A percentile compares a stretch with the other conserved stretches of the same genome.
These are phyloP conservation scores for Cercospora janseana DNA, from an alignment of 2,329 filamentous ascomycete species.

Conservation along the genomic window DNA sequence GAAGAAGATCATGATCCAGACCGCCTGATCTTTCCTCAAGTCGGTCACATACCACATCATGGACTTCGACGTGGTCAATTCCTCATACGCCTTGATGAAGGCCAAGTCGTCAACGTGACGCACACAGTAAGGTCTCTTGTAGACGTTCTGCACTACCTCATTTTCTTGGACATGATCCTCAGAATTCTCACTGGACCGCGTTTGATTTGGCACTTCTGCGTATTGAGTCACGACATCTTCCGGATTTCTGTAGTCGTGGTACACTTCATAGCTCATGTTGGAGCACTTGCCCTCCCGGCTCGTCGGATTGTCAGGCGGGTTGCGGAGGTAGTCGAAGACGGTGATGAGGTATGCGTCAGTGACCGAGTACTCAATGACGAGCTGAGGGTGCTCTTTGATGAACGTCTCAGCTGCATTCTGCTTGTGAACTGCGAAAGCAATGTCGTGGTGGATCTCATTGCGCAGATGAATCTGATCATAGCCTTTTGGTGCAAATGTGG, in stretches of 20 bases:
- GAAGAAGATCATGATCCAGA: slow-evolving; percentile 2
- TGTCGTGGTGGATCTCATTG: slow-evolving; percentile 7
- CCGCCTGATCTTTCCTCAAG: neutral
- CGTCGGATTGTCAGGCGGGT: neutral
- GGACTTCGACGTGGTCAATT: neutral
- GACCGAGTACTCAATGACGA: slow-evolving; percentile 5
- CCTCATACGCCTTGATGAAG: slow-evolving; percentile 9
- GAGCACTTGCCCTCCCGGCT: neutral
- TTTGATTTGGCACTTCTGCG: too few relatives aligned
- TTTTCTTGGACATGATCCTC: neutral
- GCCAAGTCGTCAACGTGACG: slow-evolving; percentile 2
- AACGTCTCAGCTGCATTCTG: neutral
- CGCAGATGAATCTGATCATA: slow-evolving; percentile 8
- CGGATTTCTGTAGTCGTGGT: neutral
- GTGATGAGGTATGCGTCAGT: slow-evolving; percentile 4
- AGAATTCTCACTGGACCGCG: neutral
- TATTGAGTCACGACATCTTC: neutral
- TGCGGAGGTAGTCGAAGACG: slow-evolving; percentile 2
- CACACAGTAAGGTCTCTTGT: slow-evolving; percentile 3
- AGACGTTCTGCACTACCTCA: slow-evolving; percentile 8
- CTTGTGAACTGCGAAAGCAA: slow-evolving; percentile 5
- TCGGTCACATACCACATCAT: slow-evolving; percentile 6
- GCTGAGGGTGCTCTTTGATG: neutral
- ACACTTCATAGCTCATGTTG: slow-evolving; percentile 1
- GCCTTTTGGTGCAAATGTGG: neutral